A percentile compares a stretch with the other conserved stretches of the same genome.
Conservation (phyloP, 805 yeast genomes). For the Metschnikowia kofuensis region DNA sequence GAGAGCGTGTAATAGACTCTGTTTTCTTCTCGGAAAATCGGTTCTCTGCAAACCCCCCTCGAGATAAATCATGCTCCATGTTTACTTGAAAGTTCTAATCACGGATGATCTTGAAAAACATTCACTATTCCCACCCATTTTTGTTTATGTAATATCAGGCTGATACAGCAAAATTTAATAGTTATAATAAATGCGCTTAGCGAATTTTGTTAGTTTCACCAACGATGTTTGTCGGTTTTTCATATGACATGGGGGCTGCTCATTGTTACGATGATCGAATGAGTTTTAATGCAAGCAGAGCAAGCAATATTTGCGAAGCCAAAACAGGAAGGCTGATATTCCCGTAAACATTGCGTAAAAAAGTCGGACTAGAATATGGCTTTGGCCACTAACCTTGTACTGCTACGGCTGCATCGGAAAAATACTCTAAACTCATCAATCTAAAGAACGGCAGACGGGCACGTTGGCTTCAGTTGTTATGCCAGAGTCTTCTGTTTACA, state of each 20-base stretch:
- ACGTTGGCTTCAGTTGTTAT: not conserved
- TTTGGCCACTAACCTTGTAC: too few relatives aligned
- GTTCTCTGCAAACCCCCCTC: not conserved
- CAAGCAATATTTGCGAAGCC: too few relatives aligned
- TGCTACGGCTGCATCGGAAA: too few relatives aligned
- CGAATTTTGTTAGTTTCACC: not conserved
- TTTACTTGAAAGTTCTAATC: not conserved
- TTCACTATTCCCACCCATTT: not conserved
- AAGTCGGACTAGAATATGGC: too few relatives aligned
- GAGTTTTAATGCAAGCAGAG: too few relatives aligned
- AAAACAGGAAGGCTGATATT: too few relatives aligned
- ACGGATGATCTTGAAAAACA: not conserved
- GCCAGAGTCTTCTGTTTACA: not conserved
- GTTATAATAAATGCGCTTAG: not conserved
- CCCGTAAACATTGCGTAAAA: too few relatives aligned
- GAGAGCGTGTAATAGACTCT: constrained; percentile 35
- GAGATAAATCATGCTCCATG: too few relatives aligned
- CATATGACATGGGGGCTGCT: too few relatives aligned
- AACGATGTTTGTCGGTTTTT: not conserved
- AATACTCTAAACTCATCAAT: not conserved
- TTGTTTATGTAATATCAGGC: constrained; percentile 7
- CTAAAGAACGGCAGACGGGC: not conserved
- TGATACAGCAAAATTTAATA: constrained; percentile 6
- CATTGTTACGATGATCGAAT: too few relatives aligned
- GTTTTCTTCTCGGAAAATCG: not conserved